These are phyloP conservation scores for Coemansia sp. DNA, from an alignment of 192 early-diverging fungal species.

Conservation along the genomic window DNA sequence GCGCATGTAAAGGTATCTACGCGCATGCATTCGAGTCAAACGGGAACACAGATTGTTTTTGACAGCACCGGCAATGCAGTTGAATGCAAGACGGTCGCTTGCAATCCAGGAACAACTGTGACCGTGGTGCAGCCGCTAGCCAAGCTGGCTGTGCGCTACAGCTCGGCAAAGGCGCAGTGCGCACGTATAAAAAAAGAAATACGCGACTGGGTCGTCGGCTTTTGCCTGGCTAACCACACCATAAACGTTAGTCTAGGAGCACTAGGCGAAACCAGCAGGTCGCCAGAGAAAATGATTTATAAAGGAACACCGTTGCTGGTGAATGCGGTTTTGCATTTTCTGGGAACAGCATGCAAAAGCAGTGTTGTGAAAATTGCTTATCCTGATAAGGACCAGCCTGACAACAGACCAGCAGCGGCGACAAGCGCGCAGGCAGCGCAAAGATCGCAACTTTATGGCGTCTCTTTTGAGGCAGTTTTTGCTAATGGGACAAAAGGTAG, in stretches of 20 bases:
- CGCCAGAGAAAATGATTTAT: slow-evolving; percentile 1
- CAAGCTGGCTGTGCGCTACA: slow-evolving; percentile 35
- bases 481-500: background rate
- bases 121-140: slow-evolving; percentile 31
- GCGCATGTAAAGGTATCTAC: slow-evolving; percentile 28
- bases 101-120: slow-evolving; percentile 27
- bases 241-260: slow-evolving; percentile 10
- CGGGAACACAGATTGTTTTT: slow-evolving; percentile 19
- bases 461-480: no score
- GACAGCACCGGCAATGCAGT: slow-evolving; percentile 2
- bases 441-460: background rate
- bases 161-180: slow-evolving; percentile 20
- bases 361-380: slow-evolving; percentile 6
- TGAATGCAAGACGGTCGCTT: slow-evolving; percentile 11
- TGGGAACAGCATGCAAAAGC: slow-evolving; percentile 5
- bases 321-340: slow-evolving; percentile 9
- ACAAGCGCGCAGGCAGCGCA: background rate
- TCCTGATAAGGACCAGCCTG: background rate
- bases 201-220: slow-evolving; percentile 19
- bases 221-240: slow-evolving; percentile 26
- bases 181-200: slow-evolving; percentile 19
- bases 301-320: slow-evolving; percentile 10
- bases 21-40: slow-evolving; percentile 4
- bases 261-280: slow-evolving; percentile 4
- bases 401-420: background rate